Percentiles rank a stretch among this genome's conserved stretches.
phyloP scores from a whole-genome alignment of 2,329 filamentous ascomycete species.

The Berkeleyomyces basicola region DNA sequence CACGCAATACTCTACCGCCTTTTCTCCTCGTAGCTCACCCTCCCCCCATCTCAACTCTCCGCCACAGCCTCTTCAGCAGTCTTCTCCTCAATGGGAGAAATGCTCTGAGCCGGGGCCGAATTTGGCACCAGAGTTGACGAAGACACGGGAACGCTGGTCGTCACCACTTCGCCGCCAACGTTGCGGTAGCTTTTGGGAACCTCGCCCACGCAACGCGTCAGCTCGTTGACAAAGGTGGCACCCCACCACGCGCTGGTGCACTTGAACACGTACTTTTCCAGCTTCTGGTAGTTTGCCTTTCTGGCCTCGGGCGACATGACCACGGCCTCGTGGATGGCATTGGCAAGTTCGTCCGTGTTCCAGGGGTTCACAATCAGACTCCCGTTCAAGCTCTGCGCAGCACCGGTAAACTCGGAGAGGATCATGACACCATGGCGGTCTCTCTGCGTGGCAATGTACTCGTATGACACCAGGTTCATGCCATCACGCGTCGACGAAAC shows the following conservation, averaged over 20 bases:
- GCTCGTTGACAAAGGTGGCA: constrained; percentile 74
- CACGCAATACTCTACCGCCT: neutral
- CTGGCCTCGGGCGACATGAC: constrained; percentile 88
- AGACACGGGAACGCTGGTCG: constrained; percentile 10
- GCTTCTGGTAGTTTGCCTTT: constrained; percentile 71
- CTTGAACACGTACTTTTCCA: constrained; percentile 91
- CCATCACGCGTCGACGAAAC: constrained; percentile 93
- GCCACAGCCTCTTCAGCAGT: constrained; percentile 2
- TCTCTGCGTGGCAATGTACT: constrained; percentile 90
- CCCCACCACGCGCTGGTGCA: constrained; percentile 98
- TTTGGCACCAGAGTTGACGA: constrained; percentile 3
- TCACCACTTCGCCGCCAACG: constrained; percentile 21
- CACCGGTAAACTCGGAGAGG: constrained; percentile 89
- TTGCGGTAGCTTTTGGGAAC: constrained; percentile 27
- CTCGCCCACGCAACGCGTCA: constrained; percentile 37
- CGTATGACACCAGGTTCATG: constrained; percentile 97
- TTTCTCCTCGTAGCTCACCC: neutral
- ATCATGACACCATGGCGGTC: constrained; percentile 87
- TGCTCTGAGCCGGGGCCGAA: neutral
- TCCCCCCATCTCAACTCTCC: neutral
- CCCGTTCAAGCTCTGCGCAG: constrained; percentile 85
- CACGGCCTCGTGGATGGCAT: constrained; percentile 88
- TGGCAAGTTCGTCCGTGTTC: constrained; percentile 92
- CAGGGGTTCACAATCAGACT: constrained; percentile 93
- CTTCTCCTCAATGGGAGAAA: constrained; percentile 11